A percentile compares a stretch with the other conserved stretches of the same genome.
phyloP scores from a whole-genome alignment of 495 filamentous ascomycete species.

The Penicillium malachiteum region DNA sequence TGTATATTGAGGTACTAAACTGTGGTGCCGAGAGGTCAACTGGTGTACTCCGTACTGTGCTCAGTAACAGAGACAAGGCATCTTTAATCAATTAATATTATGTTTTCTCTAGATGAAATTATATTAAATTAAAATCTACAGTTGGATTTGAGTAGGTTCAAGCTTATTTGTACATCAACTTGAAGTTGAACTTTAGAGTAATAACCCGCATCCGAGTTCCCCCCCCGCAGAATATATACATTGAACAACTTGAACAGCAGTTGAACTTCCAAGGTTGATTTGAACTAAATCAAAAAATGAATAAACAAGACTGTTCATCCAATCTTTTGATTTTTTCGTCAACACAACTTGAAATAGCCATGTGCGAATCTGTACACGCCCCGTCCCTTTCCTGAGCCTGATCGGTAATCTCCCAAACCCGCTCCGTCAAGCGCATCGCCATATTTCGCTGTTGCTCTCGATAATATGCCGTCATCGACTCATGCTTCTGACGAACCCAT shows the following conservation, averaged over 20 bases:
- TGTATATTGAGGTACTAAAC: not conserved
- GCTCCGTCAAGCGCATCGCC: conserved; percentile 27
- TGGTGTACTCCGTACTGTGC: not conserved
- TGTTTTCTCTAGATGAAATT: not conserved
- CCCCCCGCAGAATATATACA: conserved; percentile 1
- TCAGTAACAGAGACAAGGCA: no score
- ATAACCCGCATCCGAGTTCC: not conserved
- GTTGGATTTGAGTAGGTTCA: not conserved
- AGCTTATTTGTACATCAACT: conserved; percentile 5
- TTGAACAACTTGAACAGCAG: not conserved
- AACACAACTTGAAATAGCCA: conserved; percentile 5
- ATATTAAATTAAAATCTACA: not conserved
- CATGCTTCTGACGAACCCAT: conserved; percentile 28
- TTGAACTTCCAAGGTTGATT: not conserved
- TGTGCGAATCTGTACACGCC: not conserved
- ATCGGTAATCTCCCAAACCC: conserved; percentile 25
- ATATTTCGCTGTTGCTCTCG: conserved; percentile 28
- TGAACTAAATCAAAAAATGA: conserved; percentile 23
- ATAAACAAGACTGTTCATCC: conserved; percentile 22
- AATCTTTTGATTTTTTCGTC: conserved; percentile 17
- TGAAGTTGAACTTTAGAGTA: no score
- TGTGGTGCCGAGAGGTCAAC: not conserved
- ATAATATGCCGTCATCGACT: conserved; percentile 32
- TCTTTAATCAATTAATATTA: no score
- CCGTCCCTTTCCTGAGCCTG: not conserved